Evolutionary conservation across 768 basidiomycete genomes (phyloP).

Genomic region (Suillus fuscotomentosus): DNA sequence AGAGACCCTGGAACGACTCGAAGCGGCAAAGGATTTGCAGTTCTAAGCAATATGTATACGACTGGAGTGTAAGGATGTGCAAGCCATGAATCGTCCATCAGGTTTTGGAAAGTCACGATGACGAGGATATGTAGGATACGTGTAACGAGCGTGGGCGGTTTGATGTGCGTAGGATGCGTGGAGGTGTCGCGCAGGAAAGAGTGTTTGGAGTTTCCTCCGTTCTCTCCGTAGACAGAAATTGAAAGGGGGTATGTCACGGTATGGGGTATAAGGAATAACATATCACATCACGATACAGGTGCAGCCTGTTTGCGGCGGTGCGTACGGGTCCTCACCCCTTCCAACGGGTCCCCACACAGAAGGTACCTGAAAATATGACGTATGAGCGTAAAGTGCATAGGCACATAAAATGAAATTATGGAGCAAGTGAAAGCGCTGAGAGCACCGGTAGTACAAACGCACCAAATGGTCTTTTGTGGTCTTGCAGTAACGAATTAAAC

Average conservation of each 20-base stretch:
- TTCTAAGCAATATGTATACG: constrained; percentile 20
- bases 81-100: constrained; percentile 24
- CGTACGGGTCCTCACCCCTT: constrained; percentile 92
- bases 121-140: constrained; percentile 23
- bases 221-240: constrained; percentile 5
- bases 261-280: constrained; percentile 30
- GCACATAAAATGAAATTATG: not conserved
- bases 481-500: constrained; percentile 92
- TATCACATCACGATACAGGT: constrained; percentile 70
- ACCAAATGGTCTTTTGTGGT: constrained; percentile 89
- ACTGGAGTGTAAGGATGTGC: constrained; percentile 1
- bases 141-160: constrained; percentile 26
- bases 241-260: constrained; percentile 29
- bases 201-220: not conserved
- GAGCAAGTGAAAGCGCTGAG: not conserved
- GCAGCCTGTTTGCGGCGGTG: constrained; percentile 75
- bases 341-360: constrained; percentile 92
- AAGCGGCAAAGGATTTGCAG: constrained; percentile 6
- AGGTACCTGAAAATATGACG: constrained; percentile 57
- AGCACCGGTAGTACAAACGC: constrained; percentile 29
- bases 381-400: not conserved
- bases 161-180: constrained; percentile 21
- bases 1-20: not conserved
- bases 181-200: constrained; percentile 1
- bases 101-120: constrained; percentile 22